Percentiles rank a stretch among this genome's conserved stretches.
These are phyloP conservation scores for Fraxinus americana DNA, from an alignment of 257 asterid species.

Conservation along the genomic window DNA sequence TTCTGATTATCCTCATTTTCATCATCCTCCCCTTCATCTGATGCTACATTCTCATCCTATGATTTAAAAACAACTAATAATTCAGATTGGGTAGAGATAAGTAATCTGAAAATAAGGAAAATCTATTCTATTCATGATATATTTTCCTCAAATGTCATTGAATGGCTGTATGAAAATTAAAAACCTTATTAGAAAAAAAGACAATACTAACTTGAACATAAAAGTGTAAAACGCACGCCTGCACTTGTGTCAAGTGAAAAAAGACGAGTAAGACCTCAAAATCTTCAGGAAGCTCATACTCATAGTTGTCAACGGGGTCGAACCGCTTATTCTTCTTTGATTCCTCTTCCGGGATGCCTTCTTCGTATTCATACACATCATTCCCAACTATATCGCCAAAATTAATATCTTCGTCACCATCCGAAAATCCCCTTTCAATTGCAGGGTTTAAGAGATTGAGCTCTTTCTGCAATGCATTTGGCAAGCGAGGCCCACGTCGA, in stretches of 20 bases:
- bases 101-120: not conserved
- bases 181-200: not conserved
- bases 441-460: too few relatives aligned
- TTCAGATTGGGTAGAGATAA: not conserved
- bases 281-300: slow-evolving; percentile 74
- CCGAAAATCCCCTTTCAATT: slow-evolving; percentile 22
- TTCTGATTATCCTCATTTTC: slow-evolving; percentile 19
- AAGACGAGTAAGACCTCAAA: slow-evolving; percentile 55
- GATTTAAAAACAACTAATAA: slow-evolving; percentile 18
- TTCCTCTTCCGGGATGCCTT: slow-evolving; percentile 78
- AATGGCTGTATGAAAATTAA: not conserved
- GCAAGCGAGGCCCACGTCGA: too few relatives aligned
- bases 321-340: slow-evolving; percentile 67
- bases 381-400: slow-evolving; percentile 34
- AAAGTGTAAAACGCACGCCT: not conserved
- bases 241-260: not conserved
- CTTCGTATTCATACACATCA: slow-evolving; percentile 82
- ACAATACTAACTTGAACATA: not conserved
- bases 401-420: slow-evolving; percentile 37
- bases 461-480: too few relatives aligned
- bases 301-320: slow-evolving; percentile 72
- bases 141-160: not conserved
- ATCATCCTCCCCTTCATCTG: slow-evolving; percentile 63
- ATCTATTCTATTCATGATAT: not conserved
- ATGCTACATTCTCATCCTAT: slow-evolving; percentile 69